phyloP scores from a whole-genome alignment of 176 grass and related monocot species.

The Avena sativa region DNA sequence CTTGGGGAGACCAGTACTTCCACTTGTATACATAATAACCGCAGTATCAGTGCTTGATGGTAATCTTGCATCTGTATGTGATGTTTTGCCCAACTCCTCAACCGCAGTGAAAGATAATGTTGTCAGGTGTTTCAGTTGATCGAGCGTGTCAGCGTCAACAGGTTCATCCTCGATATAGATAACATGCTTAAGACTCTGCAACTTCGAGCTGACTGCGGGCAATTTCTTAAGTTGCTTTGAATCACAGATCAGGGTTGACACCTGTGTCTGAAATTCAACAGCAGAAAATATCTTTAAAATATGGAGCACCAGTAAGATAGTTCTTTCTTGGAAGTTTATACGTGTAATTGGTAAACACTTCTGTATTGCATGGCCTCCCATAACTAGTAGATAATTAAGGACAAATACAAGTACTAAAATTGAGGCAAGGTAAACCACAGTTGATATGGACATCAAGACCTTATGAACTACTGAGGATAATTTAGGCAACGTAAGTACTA shows the following conservation, averaged over 20 bases:
- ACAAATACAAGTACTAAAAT: background rate
- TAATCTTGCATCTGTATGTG: constrained; percentile 56
- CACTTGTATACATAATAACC: constrained; percentile 94
- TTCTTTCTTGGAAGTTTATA: background rate
- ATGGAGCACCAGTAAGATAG: background rate
- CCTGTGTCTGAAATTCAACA: constrained; percentile 78
- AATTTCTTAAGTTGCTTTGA: constrained; percentile 90
- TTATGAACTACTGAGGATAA: background rate
- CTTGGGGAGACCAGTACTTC: constrained; percentile 93
- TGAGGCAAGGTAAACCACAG: background rate
- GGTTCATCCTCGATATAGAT: constrained; percentile 95
- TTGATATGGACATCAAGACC: background rate
- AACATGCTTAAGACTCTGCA: constrained; percentile 65
- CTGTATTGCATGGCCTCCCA: background rate
- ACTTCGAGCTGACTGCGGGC: constrained; percentile 65
- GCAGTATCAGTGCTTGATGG: constrained; percentile 75
- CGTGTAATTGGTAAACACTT: background rate
- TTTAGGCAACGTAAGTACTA: background rate
- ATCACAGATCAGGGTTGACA: constrained; percentile 84
- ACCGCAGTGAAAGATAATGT: constrained; percentile 67
- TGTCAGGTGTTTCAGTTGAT: constrained; percentile 58
- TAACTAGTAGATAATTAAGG: constrained; percentile 24
- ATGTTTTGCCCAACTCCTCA: constrained; percentile 68
- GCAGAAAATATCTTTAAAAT: constrained; percentile 18
- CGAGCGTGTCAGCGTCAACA: constrained; percentile 55